A percentile compares a stretch with the other conserved stretches of the same genome.
Conservation (phyloP, 1,139 yeast species). For the Lodderomyces parapsilosis region DNA sequence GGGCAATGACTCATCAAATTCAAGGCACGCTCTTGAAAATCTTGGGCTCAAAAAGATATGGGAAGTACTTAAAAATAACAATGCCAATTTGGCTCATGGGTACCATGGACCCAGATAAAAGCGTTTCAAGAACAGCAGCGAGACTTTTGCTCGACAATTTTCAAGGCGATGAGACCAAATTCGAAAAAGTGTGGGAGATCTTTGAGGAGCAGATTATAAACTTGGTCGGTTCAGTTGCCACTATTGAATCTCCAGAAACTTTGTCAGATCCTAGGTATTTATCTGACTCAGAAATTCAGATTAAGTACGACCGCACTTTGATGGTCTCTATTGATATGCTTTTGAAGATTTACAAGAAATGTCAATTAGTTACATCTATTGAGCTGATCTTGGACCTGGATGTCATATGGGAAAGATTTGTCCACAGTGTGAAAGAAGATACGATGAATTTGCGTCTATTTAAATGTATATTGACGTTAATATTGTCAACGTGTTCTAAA, state of each 20-base stretch:
- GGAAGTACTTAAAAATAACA: slow-evolving; percentile 67
- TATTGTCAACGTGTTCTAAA: slow-evolving; percentile 20
- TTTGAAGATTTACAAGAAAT: slow-evolving; percentile 28
- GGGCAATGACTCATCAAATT: slow-evolving; percentile 60
- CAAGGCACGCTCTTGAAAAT: slow-evolving; percentile 50
- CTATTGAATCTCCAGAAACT: slow-evolving; percentile 58
- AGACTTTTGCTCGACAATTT: slow-evolving; percentile 53
- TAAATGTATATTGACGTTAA: slow-evolving; percentile 40
- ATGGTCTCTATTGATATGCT: slow-evolving; percentile 53
- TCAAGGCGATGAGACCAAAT: slow-evolving; percentile 54
- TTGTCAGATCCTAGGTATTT: slow-evolving; percentile 76
- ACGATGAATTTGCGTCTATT: slow-evolving; percentile 46
- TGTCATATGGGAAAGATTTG: slow-evolving; percentile 44
- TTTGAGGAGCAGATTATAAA: slow-evolving; percentile 58
- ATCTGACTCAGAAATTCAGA: slow-evolving; percentile 61
- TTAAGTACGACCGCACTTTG: slow-evolving; percentile 65
- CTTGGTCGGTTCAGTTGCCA: slow-evolving; percentile 51
- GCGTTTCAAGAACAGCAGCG: slow-evolving; percentile 54
- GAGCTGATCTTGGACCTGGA: slow-evolving; percentile 39
- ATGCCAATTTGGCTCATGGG: slow-evolving; percentile 77
- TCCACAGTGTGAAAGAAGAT: slow-evolving; percentile 21
- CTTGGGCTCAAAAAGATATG: slow-evolving; percentile 59
- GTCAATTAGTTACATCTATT: slow-evolving; percentile 14
- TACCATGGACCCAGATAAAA: slow-evolving; percentile 62
- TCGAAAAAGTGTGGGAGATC: slow-evolving; percentile 55